Conservation (phyloP, 1,284 basidiomycete genomes). For the Puccinia horiana region DNA sequence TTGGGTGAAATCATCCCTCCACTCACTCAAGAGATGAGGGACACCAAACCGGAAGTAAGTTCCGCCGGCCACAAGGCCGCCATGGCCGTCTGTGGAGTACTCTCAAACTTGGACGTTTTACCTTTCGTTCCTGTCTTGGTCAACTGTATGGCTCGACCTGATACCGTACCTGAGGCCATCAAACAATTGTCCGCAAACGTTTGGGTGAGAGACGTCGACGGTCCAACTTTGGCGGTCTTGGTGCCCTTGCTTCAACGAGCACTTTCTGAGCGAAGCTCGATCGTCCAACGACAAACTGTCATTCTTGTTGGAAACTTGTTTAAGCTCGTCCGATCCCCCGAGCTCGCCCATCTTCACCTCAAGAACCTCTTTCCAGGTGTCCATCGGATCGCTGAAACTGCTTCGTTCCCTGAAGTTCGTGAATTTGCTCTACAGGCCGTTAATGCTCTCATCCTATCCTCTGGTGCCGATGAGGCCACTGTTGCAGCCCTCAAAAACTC, state of each 20-base stretch:
- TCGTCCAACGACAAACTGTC: constrained; percentile 72
- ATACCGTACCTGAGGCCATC: constrained; percentile 82
- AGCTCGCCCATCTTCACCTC: constrained; percentile 84
- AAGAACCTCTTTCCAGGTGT: constrained; percentile 87
- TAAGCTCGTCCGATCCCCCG: constrained; percentile 91
- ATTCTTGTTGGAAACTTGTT: constrained; percentile 96
- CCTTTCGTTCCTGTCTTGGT: constrained; percentile 89
- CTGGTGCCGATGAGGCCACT: constrained; percentile 54
- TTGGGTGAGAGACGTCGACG: constrained; percentile 95
- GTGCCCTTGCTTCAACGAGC: constrained; percentile 90
- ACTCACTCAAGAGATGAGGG: constrained; percentile 90
- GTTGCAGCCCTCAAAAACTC: constrained; percentile 53
- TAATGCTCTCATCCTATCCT: constrained; percentile 45
- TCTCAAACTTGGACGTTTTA: constrained; percentile 89
- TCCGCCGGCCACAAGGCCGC: constrained; percentile 86
- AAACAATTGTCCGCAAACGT: constrained; percentile 92
- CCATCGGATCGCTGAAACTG: constrained; percentile 82
- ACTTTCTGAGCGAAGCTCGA: constrained; percentile 90
- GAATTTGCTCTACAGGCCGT: constrained; percentile 72
- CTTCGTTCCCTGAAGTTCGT: constrained; percentile 95
- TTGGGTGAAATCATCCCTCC: constrained; percentile 80
- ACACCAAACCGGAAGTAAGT: constrained; percentile 93
- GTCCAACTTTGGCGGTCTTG: constrained; percentile 91
- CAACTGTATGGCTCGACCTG: constrained; percentile 80
- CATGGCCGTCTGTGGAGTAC: constrained; percentile 84